phyloP scores from a whole-genome alignment of 345 rosid species.

The Mallotus nudiflorus region DNA sequence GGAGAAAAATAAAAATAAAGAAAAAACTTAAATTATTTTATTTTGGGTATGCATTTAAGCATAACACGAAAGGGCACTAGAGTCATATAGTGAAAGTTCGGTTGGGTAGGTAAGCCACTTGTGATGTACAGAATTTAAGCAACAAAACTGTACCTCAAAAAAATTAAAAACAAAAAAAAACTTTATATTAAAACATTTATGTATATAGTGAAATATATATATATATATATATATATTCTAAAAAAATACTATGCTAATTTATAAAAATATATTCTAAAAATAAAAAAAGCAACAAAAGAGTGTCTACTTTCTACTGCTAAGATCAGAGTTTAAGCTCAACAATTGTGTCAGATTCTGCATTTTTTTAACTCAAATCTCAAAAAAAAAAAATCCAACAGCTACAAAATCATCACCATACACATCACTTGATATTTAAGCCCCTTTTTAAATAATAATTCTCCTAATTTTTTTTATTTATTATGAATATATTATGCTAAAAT shows the following conservation, averaged over 20 bases:
- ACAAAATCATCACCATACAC: background rate
- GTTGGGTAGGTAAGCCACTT: conserved; percentile 37
- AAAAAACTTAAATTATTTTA: background rate
- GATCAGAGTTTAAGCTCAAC: background rate
- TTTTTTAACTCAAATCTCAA: background rate
- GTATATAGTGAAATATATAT: no score
- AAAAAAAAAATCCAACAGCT: conserved; percentile 17
- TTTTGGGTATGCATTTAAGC: background rate
- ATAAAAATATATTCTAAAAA: background rate
- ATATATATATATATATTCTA: no score
- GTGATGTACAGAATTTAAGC: background rate
- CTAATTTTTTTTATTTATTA: no score
- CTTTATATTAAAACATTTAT: no score
- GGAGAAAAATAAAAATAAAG: background rate
- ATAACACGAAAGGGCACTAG: conserved; percentile 22
- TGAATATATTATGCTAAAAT: no score
- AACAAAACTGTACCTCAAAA: background rate
- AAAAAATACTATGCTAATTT: no score
- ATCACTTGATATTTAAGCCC: conserved; percentile 13
- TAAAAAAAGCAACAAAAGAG: conserved; percentile 11
- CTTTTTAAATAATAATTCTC: no score
- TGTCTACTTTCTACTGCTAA: conserved; percentile 10
- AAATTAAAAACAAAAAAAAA: no score
- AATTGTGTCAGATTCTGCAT: conserved; percentile 23
- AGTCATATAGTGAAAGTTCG: conserved; percentile 24